Evolutionary conservation across 345 rosid genomes (phyloP), one percentile per base, ranked within the genome.

Genomic region (Pseudoturritis turrita): DNA sequence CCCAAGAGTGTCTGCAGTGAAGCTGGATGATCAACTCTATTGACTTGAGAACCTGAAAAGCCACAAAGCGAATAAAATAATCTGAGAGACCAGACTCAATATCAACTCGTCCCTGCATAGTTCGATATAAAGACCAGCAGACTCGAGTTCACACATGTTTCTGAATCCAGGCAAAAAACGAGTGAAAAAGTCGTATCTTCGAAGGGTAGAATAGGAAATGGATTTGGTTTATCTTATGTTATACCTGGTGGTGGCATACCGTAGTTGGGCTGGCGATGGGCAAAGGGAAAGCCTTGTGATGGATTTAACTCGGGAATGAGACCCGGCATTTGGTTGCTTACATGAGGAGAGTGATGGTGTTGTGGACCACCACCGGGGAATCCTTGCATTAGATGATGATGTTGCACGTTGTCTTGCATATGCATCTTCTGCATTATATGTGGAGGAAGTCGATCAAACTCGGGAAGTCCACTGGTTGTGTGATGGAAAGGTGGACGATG

Each of bases 1-100:
- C 88, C 96, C 21, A 91, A 43, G 39, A 91, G 85, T 82, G 90
- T 79, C 69, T 86, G 96, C 60, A 89, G 85, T 40, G 87, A 85
- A 68, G 82, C 96, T 2, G 96, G 87, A 71, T 83, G 92, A 70
- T 68, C 80, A 74, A 68, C 77, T 72, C 84, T 64, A 37, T 81
- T 86, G 1, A 44, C 79, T 13, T 85, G 85, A 23, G 88, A 56
- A 79, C 74, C 96, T 91, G 81, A 39, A 73, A 26, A 69, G 68
- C 26, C 62, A 68, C 35, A 39, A 22, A 60, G 28, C 2, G 28
- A 8, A 18, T 5, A 8, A 2, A 33, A 33, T 28, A 10, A 18
- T 35, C 18, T 59, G 6, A 1, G 46, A 13, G 19, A 51, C 41
- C 12, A 31, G 4, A 49, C 33, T 41, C 29, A 18, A 21, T 33